Evolutionary conservation across 257 asterid genomes (phyloP).

Genomic region (Agastache rugosa): DNA sequence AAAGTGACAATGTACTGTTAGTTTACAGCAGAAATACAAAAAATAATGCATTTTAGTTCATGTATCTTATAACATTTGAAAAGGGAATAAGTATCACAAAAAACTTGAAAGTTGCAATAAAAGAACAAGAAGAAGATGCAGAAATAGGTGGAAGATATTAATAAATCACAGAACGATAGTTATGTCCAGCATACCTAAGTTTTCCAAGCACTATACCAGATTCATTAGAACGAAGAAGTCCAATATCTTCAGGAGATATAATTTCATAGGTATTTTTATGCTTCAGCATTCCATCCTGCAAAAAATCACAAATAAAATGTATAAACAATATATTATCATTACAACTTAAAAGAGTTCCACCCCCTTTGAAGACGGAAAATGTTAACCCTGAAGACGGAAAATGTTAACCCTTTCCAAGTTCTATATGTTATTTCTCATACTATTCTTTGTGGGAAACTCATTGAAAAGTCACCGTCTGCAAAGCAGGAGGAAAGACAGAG

Average conservation of each 20-base stretch:
- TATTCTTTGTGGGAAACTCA: not conserved
- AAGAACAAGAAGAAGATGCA: constrained; percentile 2
- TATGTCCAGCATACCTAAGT: constrained; percentile 68
- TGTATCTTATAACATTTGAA: no score
- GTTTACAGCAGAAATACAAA: no score
- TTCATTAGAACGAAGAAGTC: constrained; percentile 83
- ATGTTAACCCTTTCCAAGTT: not conserved
- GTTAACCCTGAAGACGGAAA: not conserved
- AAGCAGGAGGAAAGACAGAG: constrained; percentile 1
- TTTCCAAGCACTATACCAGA: constrained; percentile 98
- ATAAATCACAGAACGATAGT: not conserved
- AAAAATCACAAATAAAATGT: constrained; percentile 24
- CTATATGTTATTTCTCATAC: not conserved
- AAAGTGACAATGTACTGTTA: no score
- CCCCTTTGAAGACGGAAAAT: not conserved
- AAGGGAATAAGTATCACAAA: constrained; percentile 18
- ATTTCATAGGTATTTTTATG: constrained; percentile 89
- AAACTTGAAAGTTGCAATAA: constrained; percentile 11
- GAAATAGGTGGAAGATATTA: constrained; percentile 1
- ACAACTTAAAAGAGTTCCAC: not conserved
- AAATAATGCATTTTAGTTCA: no score
- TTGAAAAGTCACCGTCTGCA: constrained; percentile 11
- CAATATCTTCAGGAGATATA: constrained; percentile 95
- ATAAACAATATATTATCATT: not conserved
- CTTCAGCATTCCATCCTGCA: constrained; percentile 97